Evolutionary conservation across 2,329 filamentous ascomycete genomes (phyloP).

Genomic region (Colletotrichum echinochloae): DNA sequence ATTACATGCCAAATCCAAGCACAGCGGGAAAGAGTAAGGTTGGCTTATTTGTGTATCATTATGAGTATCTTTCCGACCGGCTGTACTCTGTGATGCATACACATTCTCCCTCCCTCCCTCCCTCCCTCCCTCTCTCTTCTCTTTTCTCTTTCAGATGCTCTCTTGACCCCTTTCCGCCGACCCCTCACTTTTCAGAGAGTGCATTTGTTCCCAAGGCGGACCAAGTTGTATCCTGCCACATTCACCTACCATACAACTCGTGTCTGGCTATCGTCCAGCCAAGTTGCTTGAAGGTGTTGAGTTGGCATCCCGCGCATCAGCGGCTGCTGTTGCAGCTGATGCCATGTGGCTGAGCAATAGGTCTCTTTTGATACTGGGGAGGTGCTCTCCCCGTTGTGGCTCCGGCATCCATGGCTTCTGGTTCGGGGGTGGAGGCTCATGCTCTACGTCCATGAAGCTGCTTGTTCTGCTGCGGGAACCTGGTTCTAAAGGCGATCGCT

Average conservation of each 20-base stretch:
- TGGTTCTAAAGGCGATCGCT: slow-evolving; percentile 31
- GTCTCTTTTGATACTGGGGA: slow-evolving; percentile 42
- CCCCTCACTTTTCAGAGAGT: not conserved
- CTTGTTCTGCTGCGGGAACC: slow-evolving; percentile 36
- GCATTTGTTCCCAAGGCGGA: slow-evolving; percentile 3
- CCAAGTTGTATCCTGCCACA: not conserved
- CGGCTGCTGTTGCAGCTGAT: slow-evolving; percentile 49
- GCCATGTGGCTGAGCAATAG: slow-evolving; percentile 52
- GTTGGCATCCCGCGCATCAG: slow-evolving; percentile 43
- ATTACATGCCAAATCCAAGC: no score
- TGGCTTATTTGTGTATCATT: slow-evolving; percentile 10
- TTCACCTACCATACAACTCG: not conserved
- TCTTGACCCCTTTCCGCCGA: not conserved
- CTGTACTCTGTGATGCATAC: slow-evolving; percentile 7
- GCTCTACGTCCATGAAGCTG: slow-evolving; percentile 40
- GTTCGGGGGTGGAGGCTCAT: slow-evolving; percentile 17
- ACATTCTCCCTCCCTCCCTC: not conserved
- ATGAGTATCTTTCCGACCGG: not conserved
- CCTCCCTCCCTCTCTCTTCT: no score
- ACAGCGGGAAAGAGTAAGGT: not conserved
- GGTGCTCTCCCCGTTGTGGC: slow-evolving; percentile 34
- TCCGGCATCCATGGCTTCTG: slow-evolving; percentile 37
- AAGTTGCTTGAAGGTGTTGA: slow-evolving; percentile 19
- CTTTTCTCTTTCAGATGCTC: not conserved
- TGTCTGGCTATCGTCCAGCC: slow-evolving; percentile 26